Base-by-base conservation (phyloP, 352 stramenopile species). In the Phytopythium chamaehyphon region DNA sequence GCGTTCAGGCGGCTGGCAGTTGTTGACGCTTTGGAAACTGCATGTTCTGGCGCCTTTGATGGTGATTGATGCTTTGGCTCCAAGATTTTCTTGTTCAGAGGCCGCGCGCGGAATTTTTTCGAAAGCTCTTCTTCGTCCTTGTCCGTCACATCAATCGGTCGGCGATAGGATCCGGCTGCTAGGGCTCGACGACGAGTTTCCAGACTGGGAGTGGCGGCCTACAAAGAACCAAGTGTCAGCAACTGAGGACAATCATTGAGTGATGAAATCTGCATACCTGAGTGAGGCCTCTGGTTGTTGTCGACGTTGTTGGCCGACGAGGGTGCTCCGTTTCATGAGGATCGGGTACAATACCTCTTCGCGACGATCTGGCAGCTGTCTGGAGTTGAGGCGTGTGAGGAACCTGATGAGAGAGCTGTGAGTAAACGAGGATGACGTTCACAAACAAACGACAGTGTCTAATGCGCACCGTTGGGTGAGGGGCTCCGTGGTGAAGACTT, bases 81-180 rank as follows among this genome's bases (percentile, higher is more conserved):
- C 15, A 92, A 56, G 35, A 92, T 75, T 14, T 57, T 67, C 22
- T 67, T 66, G 36, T 73, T 81, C 19, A 93, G 57, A n/a, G 83
- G 80, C 4, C 70, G 59, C 26, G 80, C 80, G 33, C 90, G 83
- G 53, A 93, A 93, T 49, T 93, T 89, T 39, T 75, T 83, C 14
- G 72, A 61, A 49, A 93, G 46, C 48, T 93, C 83, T 44, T 89
- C 69, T 1, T 64, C 74, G 40, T 93, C 83, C 47, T 87, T 67
- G 54, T 93, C 76, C n/a, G 77, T 57, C 24, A 79, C 51, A 16
- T 86, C 68, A 9, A 86, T 47, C 3, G 75, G 71, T 42, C 76
- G 76, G 28, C 76, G 80, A 50, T 86, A 73, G 3, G 66, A 57
- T 15, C 66, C 66, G 26, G 71, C 50, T n/a, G 61, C 39, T 39